Percentiles rank a stretch among this genome's conserved stretches.
Conservation (phyloP, 805 yeast genomes). For the Isabelozyma gotoi region DNA sequence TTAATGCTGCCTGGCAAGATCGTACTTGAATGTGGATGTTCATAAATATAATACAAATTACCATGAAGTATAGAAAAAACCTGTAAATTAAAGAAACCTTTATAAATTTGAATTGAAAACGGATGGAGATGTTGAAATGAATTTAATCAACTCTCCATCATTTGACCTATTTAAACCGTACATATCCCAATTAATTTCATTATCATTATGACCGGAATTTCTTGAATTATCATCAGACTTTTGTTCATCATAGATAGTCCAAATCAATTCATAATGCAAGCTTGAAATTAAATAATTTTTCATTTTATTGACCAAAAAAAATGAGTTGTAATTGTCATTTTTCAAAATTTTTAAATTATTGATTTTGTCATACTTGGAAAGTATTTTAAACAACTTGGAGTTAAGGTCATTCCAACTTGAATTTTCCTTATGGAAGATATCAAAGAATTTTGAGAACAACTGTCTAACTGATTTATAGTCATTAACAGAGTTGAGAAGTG, state of each 20-base stretch:
- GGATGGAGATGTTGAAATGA: constrained; percentile 1
- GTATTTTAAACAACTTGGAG: constrained; percentile 19
- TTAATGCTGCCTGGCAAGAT: constrained; percentile 55
- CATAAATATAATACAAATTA: background rate
- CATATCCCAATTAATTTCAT: constrained; percentile 21
- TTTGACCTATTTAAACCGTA: constrained; percentile 26
- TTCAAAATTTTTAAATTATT: constrained; percentile 7
- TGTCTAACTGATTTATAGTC: constrained; percentile 25
- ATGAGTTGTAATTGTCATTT: constrained; percentile 11
- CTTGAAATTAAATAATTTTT: constrained; percentile 34
- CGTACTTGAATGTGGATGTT: too few relatives aligned
- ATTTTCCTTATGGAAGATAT: constrained; percentile 14
- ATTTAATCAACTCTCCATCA: constrained; percentile 2
- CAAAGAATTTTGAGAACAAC: constrained; percentile 20
- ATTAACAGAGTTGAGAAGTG: constrained; percentile 21
- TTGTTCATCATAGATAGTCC: constrained; percentile 33
- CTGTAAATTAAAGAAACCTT: background rate
- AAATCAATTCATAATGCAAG: constrained; percentile 38
- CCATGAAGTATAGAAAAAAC: background rate
- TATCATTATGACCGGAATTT: constrained; percentile 6
- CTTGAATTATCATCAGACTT: constrained; percentile 7
- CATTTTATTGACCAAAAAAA: constrained; percentile 33
- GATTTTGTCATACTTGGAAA: constrained; percentile 22
- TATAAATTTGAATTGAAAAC: background rate
- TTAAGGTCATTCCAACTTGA: constrained; percentile 22